phyloP scores from a whole-genome alignment of 1,284 basidiomycete genomes.

The Tetrapyrgos nigripes region DNA sequence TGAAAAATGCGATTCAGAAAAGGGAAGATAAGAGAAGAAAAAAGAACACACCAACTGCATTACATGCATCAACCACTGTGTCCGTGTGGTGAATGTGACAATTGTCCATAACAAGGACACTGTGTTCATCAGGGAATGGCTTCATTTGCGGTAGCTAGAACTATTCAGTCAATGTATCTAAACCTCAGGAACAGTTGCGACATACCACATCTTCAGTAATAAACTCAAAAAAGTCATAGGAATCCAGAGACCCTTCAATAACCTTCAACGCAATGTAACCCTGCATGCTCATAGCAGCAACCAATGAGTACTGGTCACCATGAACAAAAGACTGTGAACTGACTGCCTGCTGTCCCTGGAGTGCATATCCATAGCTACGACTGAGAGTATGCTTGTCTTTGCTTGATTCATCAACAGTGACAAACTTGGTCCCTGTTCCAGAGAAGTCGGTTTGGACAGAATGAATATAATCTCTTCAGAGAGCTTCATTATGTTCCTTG shows the following conservation, averaged over 20 bases:
- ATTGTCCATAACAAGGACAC: slow-evolving; percentile 14
- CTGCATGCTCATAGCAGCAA: slow-evolving; percentile 27
- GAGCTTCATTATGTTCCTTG: slow-evolving; percentile 3
- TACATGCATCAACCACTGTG: not conserved
- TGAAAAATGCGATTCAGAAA: not conserved
- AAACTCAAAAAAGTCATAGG: slow-evolving; percentile 28
- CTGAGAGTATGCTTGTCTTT: not conserved
- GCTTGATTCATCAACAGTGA: slow-evolving; percentile 11
- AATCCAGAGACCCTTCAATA: slow-evolving; percentile 32
- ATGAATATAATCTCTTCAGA: not conserved
- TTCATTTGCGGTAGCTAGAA: slow-evolving; percentile 10
- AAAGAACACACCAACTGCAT: not conserved
- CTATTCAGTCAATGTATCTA: not conserved
- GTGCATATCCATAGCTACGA: slow-evolving; percentile 3
- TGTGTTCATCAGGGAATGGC: slow-evolving; percentile 3
- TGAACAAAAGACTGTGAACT: slow-evolving; percentile 24
- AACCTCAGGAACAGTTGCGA: not conserved
- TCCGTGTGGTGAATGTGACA: slow-evolving; percentile 10
- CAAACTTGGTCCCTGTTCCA: slow-evolving; percentile 4
- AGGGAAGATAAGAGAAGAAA: not conserved
- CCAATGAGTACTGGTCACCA: slow-evolving; percentile 26
- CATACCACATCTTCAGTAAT: slow-evolving; percentile 32
- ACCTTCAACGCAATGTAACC: slow-evolving; percentile 29
- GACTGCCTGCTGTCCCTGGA: slow-evolving; percentile 18
- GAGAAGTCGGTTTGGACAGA: not conserved